A percentile compares a stretch with the other conserved stretches of the same genome.
Evolutionary conservation across 2,329 filamentous ascomycete genomes (phyloP).

Genomic region (Claviceps digitariae): DNA sequence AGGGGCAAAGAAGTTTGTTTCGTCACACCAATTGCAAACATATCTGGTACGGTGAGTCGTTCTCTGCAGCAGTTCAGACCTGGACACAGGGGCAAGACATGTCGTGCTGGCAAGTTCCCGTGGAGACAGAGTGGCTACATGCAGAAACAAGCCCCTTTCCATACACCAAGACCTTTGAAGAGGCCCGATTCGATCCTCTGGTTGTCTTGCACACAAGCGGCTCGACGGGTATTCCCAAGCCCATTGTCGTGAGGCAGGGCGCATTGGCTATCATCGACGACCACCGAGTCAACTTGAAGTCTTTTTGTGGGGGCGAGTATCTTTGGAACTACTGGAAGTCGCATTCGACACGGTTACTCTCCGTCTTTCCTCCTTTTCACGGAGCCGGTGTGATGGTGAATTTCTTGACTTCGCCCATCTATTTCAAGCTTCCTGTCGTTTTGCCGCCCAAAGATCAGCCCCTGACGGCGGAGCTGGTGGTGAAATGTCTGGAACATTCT

Average conservation of each 20-base stretch:
- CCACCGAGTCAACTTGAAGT: constrained; percentile 13
- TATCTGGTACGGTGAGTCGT: constrained; percentile 17
- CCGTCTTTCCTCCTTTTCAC: constrained; percentile 25
- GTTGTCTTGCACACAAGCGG: constrained; percentile 8
- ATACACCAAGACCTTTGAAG: constrained; percentile 5
- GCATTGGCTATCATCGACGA: constrained; percentile 22
- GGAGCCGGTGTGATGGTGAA: constrained; percentile 16
- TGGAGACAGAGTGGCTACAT: constrained; percentile 23
- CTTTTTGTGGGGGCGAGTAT: not conserved
- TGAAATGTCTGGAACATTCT: constrained; percentile 17
- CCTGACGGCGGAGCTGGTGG: constrained; percentile 19
- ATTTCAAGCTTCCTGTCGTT: constrained; percentile 13
- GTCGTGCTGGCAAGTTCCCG: constrained; percentile 20
- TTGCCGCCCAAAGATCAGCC: constrained; percentile 20
- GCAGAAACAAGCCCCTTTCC: constrained; percentile 15
- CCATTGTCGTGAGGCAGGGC: constrained; percentile 26
- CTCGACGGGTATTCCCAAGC: constrained; percentile 11
- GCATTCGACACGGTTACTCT: constrained; percentile 3
- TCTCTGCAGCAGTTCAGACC: constrained; percentile 3
- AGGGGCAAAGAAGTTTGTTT: constrained; percentile 22
- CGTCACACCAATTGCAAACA: constrained; percentile 27
- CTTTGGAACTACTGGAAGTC: not conserved
- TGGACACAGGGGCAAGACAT: constrained; percentile 16
- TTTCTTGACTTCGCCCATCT: constrained; percentile 15
- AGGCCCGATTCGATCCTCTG: constrained; percentile 6